phyloP scores from a whole-genome alignment of 2,329 filamentous ascomycete species.

The Pseudopyricularia cyperi region DNA sequence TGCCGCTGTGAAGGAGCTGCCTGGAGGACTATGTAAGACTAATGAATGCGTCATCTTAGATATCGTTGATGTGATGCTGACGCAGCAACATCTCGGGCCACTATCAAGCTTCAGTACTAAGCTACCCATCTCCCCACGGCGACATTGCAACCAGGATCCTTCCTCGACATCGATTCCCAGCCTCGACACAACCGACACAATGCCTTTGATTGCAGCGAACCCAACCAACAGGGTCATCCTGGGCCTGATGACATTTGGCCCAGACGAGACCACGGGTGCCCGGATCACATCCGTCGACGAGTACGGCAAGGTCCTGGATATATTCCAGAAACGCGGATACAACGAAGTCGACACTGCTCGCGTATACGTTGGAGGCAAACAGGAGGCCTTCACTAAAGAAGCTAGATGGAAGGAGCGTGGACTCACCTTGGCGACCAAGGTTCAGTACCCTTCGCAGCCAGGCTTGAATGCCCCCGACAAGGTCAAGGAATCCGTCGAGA shows the following conservation, averaged over 20 bases:
- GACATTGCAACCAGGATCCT: too few species aligned
- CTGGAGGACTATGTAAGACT: too few species aligned
- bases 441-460: slow-evolving; percentile 42
- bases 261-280: slow-evolving; percentile 34
- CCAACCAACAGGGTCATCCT: slow-evolving; percentile 37
- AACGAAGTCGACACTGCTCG: slow-evolving; percentile 63
- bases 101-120: too few species aligned
- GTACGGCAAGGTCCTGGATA: slow-evolving; percentile 51
- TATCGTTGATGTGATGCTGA: too few species aligned
- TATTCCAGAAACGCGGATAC: slow-evolving; percentile 55
- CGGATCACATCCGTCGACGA: slow-evolving; percentile 46
- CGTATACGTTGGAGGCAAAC: slow-evolving; percentile 51
- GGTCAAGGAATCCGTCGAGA: slow-evolving; percentile 52
- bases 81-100: too few species aligned
- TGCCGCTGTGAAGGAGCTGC: too few species aligned
- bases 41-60: too few species aligned
- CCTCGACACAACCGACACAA: background rate
- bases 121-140: too few species aligned
- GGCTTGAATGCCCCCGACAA: slow-evolving; percentile 51
- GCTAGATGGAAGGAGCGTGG: slow-evolving; percentile 58
- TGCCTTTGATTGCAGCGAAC: slow-evolving; percentile 2
- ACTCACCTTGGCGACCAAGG: slow-evolving; percentile 55
- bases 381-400: slow-evolving; percentile 55
- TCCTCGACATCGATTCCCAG: too few species aligned
- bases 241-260: slow-evolving; percentile 60